phyloP scores from a whole-genome alignment of 352 stramenopile species.

The Ochromonadaceae sp. region DNA sequence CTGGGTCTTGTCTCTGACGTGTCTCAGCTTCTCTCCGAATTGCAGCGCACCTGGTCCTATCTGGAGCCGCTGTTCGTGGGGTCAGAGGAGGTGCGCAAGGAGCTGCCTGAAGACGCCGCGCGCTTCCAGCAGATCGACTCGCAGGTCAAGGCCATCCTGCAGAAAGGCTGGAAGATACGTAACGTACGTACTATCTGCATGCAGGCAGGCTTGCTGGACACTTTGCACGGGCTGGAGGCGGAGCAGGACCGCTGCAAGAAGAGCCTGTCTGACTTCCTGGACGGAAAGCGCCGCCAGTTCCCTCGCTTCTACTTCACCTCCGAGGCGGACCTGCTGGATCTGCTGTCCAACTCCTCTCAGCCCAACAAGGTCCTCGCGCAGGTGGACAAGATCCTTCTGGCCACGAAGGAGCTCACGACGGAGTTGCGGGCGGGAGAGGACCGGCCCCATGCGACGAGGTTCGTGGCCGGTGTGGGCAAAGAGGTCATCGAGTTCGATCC shows the following conservation, averaged over 20 bases:
- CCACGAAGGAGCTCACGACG: conserved; percentile 57
- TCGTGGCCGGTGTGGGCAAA: conserved; percentile 69
- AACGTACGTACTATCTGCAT: conserved; percentile 37
- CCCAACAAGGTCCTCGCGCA: conserved; percentile 55
- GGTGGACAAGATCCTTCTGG: conserved; percentile 78
- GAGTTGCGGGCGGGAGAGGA: conserved; percentile 16
- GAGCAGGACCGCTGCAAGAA: conserved; percentile 17
- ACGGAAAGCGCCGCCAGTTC: conserved; percentile 73
- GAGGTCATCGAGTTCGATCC: conserved; percentile 69
- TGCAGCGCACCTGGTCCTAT: conserved; percentile 79
- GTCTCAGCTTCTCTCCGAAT: conserved; percentile 40
- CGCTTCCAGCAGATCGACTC: conserved; percentile 73
- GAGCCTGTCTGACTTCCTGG: conserved; percentile 53
- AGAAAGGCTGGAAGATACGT: conserved; percentile 26
- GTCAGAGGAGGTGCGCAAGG: conserved; percentile 82
- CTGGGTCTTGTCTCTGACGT: conserved; percentile 67
- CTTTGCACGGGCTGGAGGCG: conserved; percentile 26
- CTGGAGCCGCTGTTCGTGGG: conserved; percentile 80
- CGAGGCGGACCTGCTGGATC: conserved; percentile 65
- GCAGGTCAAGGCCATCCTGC: conserved; percentile 58
- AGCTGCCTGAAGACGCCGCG: conserved; percentile 65
- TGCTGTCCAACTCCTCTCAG: conserved; percentile 75
- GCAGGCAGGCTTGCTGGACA: conserved; percentile 51
- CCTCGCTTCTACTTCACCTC: conserved; percentile 84
- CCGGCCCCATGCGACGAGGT: conserved; percentile 57